phyloP scores from a whole-genome alignment of 2,329 filamentous ascomycete species.

The Torrubiella hemipterigena region DNA sequence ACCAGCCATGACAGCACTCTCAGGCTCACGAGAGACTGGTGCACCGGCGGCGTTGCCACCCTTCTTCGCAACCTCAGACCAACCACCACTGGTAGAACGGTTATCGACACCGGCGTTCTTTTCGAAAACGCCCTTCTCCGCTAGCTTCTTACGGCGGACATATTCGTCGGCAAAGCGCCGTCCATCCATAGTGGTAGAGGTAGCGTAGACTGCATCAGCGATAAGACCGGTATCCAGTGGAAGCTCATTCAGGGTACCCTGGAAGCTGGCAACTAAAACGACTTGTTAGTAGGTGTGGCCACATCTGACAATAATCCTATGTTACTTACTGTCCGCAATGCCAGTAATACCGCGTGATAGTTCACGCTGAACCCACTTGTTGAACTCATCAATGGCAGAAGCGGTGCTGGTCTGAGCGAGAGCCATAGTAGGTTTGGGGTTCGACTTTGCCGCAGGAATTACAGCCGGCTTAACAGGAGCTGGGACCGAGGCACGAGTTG shows the following conservation, averaged over 20 bases:
- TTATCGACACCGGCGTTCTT: conserved; percentile 51
- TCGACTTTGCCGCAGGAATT: conserved; percentile 35
- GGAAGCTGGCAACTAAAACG: conserved; percentile 62
- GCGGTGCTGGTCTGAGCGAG: conserved; percentile 24
- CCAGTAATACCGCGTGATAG: conserved; percentile 58
- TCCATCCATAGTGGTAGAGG: conserved; percentile 81
- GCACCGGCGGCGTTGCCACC: conserved; percentile 32
- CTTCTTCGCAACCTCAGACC: conserved; percentile 98
- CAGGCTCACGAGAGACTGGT: conserved; percentile 26
- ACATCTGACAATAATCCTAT: not conserved
- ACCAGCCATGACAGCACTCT: conserved; percentile 24
- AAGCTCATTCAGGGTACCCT: conserved; percentile 61
- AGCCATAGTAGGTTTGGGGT: conserved; percentile 30
- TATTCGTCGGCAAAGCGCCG: conserved; percentile 92
- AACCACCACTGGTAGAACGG: conserved; percentile 50
- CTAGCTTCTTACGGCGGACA: conserved; percentile 80
- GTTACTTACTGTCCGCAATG: conserved; percentile 38
- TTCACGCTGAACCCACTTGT: conserved; percentile 79
- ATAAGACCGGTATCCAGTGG: conserved; percentile 72
- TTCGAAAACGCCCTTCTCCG: conserved; percentile 81
- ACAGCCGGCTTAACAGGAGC: conserved; percentile 26
- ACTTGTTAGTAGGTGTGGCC: not conserved
- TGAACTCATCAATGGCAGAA: conserved; percentile 76
- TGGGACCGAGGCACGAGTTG: conserved; percentile 31
- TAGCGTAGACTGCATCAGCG: conserved; percentile 78